phyloP scores from a whole-genome alignment of 257 asterid genomes.

The Rauvolfia tetraphylla region DNA sequence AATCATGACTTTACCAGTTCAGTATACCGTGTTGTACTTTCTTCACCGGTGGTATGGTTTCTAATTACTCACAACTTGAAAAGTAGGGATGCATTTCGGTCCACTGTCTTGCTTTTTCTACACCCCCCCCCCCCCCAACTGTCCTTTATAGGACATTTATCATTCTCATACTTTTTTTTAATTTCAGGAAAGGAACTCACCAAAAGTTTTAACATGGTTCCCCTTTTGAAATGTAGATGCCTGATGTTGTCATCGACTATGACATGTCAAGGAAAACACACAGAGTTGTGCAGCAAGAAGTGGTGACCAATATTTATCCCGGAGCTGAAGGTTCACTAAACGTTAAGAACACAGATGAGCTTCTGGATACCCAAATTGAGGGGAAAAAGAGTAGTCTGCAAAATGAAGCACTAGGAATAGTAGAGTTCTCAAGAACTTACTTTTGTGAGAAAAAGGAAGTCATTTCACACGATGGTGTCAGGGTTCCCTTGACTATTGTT shows the following conservation, averaged over 20 bases:
- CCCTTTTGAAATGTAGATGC: constrained; percentile 53
- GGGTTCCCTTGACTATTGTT: constrained; percentile 69
- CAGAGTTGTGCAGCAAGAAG: constrained; percentile 72
- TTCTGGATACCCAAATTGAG: constrained; percentile 19
- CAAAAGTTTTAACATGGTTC: background rate
- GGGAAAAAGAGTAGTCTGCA: constrained; percentile 23
- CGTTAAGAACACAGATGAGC: constrained; percentile 18
- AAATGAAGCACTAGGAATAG: constrained; percentile 31
- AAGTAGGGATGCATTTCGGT: background rate
- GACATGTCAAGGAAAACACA: constrained; percentile 60
- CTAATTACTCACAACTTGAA: constrained; percentile 10
- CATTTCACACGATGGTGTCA: constrained; percentile 64
- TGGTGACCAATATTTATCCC: constrained; percentile 36
- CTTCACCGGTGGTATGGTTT: constrained; percentile 78
- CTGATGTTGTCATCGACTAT: constrained; percentile 84
- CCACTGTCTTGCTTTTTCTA: background rate
- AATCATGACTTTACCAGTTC: constrained; percentile 75
- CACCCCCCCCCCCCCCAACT: too few species aligned
- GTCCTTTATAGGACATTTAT: background rate
- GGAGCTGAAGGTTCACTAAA: background rate
- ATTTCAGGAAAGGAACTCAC: background rate
- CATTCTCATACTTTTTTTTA: background rate
- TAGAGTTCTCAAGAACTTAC: constrained; percentile 50
- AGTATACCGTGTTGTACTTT: constrained; percentile 69
- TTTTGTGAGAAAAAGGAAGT: constrained; percentile 66